Percentiles rank a stretch among this genome's conserved stretches.
phyloP scores from a whole-genome alignment of 1,284 basidiomycete species.

The Ceratobasidium theobromae region DNA sequence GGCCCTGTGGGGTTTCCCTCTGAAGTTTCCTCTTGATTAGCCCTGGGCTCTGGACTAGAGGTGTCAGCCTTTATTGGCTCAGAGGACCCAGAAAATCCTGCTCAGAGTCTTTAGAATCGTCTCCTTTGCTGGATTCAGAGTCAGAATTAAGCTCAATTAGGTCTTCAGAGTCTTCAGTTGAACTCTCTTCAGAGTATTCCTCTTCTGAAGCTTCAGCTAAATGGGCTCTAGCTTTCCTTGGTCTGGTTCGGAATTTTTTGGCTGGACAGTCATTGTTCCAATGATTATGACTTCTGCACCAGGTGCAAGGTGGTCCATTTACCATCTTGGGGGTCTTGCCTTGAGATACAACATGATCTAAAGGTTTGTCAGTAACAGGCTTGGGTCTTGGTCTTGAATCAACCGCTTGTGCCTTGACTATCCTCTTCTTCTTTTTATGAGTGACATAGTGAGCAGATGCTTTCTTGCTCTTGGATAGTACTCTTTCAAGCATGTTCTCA shows the following conservation, averaged over 20 bases:
- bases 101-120: not conserved
- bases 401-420: slow-evolving; percentile 4
- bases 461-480: not conserved
- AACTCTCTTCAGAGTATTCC: no score
- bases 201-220: slow-evolving; percentile 6
- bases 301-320: slow-evolving; percentile 44
- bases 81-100: not conserved
- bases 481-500: not conserved
- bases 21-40: not conserved
- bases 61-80: no score
- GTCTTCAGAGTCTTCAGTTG: no score
- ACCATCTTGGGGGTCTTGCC: slow-evolving; percentile 41
- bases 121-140: not conserved
- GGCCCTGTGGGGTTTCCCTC: no score
- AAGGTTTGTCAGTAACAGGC: slow-evolving; percentile 43
- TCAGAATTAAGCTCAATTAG: not conserved
- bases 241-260: not conserved
- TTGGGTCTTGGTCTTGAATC: slow-evolving; percentile 32
- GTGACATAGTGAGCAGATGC: not conserved
- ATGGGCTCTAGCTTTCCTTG: no score
- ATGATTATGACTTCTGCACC: slow-evolving; percentile 46
- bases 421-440: not conserved
- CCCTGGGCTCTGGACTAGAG: not conserved
- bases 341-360: slow-evolving; percentile 41
- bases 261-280: slow-evolving; percentile 45